Conservation (phyloP, 306 rosid genomes). For the Rubus parviflorus region DNA sequence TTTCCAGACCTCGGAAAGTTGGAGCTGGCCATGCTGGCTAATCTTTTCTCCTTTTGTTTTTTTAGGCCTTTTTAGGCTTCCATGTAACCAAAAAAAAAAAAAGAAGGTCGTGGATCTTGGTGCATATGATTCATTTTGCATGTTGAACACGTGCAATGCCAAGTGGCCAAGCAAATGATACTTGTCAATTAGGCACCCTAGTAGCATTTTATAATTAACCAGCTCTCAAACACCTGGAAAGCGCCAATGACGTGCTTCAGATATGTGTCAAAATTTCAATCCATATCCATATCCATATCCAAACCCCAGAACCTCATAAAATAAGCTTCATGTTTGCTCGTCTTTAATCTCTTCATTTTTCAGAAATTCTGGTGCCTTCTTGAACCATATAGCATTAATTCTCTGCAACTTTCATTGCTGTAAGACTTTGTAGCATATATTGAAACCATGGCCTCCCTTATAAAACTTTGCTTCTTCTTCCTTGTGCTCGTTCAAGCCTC, state of each 20-base stretch:
- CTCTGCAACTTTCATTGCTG: background rate
- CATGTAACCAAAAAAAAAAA: too few species aligned
- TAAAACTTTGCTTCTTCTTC: slow-evolving; percentile 24
- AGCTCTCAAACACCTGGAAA: slow-evolving; percentile 27
- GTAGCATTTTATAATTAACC: slow-evolving; percentile 3
- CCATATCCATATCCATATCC: background rate
- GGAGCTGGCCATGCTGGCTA: too few species aligned
- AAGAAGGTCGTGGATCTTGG: background rate
- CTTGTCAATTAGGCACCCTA: slow-evolving; percentile 29
- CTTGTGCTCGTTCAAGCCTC: slow-evolving; percentile 26
- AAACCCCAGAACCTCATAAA: background rate
- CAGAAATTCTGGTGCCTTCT: background rate
- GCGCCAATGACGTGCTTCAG: background rate
- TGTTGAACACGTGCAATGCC: slow-evolving; percentile 54
- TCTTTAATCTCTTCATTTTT: background rate
- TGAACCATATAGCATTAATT: background rate
- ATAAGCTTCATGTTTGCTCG: background rate
- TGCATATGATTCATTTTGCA: slow-evolving; percentile 33
- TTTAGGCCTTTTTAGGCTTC: too few species aligned
- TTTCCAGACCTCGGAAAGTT: too few species aligned
- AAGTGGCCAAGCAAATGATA: slow-evolving; percentile 18
- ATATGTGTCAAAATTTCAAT: background rate
- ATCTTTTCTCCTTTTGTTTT: too few species aligned
- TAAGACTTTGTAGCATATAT: background rate
- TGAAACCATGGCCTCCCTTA: slow-evolving; percentile 24